Conservation (phyloP, 2,329 filamentous ascomycete species). For the Chalaropsis thielavioides region DNA sequence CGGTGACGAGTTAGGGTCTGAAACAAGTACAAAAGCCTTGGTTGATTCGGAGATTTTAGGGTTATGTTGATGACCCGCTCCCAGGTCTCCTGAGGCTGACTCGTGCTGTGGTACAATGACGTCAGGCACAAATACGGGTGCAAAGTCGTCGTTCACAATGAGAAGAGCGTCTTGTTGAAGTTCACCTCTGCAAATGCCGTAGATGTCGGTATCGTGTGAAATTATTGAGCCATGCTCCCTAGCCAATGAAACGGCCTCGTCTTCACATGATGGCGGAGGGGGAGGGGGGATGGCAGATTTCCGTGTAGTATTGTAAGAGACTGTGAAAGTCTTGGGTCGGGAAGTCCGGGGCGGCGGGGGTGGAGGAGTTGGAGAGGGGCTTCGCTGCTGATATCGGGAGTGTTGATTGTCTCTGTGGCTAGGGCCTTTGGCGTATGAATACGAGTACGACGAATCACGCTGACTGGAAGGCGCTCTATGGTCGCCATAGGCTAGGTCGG, state of each 20-base stretch:
- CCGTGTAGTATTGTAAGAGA: constrained; percentile 15
- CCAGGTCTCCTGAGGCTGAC: background rate
- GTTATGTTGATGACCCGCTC: constrained; percentile 1
- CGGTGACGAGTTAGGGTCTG: constrained; percentile 9
- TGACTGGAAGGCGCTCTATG: background rate
- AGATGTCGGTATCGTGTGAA: constrained; percentile 7
- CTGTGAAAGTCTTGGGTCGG: constrained; percentile 13
- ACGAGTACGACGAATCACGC: background rate
- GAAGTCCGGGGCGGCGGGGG: background rate
- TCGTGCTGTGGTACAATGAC: constrained; percentile 7
- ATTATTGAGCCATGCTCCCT: constrained; percentile 9
- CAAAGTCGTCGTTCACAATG: constrained; percentile 14
- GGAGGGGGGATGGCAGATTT: constrained; percentile 16
- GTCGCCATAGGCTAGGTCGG: background rate
- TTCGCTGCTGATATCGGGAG: background rate
- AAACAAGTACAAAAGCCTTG: constrained; percentile 15
- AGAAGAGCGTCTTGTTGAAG: constrained; percentile 13
- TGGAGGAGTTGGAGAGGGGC: background rate
- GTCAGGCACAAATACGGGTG: constrained; percentile 10
- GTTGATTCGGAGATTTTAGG: background rate
- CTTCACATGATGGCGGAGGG: constrained; percentile 15
- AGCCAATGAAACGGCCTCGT: constrained; percentile 13
- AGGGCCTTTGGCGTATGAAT: background rate
- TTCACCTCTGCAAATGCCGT: constrained; percentile 13
- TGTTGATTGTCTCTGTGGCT: background rate